phyloP scores from a whole-genome alignment of 495 filamentous ascomycete genomes.

The Aspergillus haitiensis region DNA sequence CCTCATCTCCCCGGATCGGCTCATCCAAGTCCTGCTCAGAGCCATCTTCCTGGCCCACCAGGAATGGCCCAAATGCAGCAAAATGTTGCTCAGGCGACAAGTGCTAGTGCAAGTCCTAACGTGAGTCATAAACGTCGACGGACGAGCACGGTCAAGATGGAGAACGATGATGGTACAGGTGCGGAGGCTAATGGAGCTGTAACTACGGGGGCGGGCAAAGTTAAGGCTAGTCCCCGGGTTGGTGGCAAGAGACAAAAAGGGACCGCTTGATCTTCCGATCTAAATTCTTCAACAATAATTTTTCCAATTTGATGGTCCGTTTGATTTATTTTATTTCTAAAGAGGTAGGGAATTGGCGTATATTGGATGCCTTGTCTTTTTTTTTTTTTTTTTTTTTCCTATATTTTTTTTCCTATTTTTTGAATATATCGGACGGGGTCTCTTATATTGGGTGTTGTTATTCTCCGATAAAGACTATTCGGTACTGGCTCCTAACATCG shows the following conservation, averaged over 20 bases:
- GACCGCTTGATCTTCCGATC: slow-evolving; percentile 24
- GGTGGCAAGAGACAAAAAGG: slow-evolving; percentile 58
- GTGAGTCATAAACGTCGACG: slow-evolving; percentile 75
- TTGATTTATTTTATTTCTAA: slow-evolving; percentile 26
- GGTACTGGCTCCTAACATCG: slow-evolving; percentile 18
- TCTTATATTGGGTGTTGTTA: slow-evolving; percentile 18
- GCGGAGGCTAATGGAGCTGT: slow-evolving; percentile 52
- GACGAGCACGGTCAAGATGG: slow-evolving; percentile 73
- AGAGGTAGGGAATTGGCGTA: slow-evolving; percentile 40
- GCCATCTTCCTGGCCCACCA: slow-evolving; percentile 42
- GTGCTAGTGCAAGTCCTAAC: slow-evolving; percentile 83
- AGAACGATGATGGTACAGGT: slow-evolving; percentile 58
- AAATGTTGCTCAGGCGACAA: slow-evolving; percentile 64
- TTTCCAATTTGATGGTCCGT: slow-evolving; percentile 12
- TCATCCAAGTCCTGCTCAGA: slow-evolving; percentile 49
- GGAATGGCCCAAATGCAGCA: slow-evolving; percentile 70
- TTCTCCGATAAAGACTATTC: slow-evolving; percentile 21
- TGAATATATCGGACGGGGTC: slow-evolving; percentile 28
- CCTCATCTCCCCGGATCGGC: slow-evolving; percentile 48
- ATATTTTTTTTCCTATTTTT: slow-evolving; percentile 23
- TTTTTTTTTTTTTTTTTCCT: slow-evolving; percentile 25
- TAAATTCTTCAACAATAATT: slow-evolving; percentile 7
- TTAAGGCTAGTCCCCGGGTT: slow-evolving; percentile 58
- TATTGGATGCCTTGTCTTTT: slow-evolving; percentile 34
- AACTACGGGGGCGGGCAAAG: slow-evolving; percentile 43